Percentiles rank a stretch among this genome's conserved stretches.
Conservation (phyloP, 371 early-diverging fungal genomes). For the Mortierella sp. region DNA sequence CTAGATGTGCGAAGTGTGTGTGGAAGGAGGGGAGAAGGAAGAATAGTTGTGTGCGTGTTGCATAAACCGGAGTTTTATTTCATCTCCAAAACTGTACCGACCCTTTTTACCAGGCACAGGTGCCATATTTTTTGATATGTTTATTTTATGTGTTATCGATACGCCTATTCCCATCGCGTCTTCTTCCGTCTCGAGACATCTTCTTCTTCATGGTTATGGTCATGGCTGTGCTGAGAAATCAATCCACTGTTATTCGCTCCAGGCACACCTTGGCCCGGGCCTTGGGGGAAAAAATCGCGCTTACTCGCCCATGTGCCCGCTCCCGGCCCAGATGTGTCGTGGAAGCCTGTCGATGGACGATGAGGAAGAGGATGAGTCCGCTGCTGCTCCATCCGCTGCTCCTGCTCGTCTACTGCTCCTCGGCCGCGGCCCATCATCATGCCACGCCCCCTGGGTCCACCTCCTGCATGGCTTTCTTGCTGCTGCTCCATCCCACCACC, state of each 20-base stretch:
- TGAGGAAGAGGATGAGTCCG: conserved; percentile 21
- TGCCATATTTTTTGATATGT: too few species aligned
- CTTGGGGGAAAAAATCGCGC: conserved; percentile 21
- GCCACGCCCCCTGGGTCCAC: conserved; percentile 8
- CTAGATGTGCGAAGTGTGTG: too few species aligned
- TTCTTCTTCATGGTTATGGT: conserved; percentile 6
- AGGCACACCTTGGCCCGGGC: conserved; percentile 1
- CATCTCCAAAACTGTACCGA: too few species aligned
- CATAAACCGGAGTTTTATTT: too few species aligned
- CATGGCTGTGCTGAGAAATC: conserved; percentile 1
- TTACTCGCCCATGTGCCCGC: conserved; percentile 14
- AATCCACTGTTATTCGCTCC: not conserved
- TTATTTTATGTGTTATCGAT: not conserved
- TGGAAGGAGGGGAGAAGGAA: too few species aligned
- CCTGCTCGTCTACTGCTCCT: conserved; percentile 12
- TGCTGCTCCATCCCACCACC: conserved; percentile 13
- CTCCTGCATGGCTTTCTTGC: conserved; percentile 2
- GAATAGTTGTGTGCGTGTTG: too few species aligned
- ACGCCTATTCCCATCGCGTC: conserved; percentile 38
- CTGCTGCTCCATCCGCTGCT: conserved; percentile 1
- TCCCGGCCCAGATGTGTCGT: not conserved
- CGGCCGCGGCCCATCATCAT: conserved; percentile 23
- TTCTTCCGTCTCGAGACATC: conserved; percentile 21
- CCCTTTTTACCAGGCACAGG: too few species aligned
- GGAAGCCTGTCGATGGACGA: conserved; percentile 17